A percentile compares a stretch with the other conserved stretches of the same genome.
phyloP scores from a whole-genome alignment of 768 basidiomycete species.

The Arthromyces matolae region DNA sequence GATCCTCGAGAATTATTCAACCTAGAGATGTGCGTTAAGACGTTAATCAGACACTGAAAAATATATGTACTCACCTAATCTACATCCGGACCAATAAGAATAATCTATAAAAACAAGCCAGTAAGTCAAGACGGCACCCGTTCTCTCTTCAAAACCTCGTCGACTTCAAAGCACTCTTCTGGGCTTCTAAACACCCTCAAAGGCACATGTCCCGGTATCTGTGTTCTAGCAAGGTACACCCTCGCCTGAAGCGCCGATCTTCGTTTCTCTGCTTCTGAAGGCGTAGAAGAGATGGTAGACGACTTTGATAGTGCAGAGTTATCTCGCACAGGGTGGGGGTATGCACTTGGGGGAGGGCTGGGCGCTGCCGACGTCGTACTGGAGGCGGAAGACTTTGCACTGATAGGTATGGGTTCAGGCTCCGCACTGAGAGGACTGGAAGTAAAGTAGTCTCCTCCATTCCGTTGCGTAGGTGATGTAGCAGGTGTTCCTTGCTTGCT shows the following conservation, averaged over 20 bases:
- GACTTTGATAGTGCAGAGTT: conserved; percentile 9
- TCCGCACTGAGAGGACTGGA: conserved; percentile 19
- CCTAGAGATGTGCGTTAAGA: background rate
- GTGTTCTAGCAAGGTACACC: conserved; percentile 56
- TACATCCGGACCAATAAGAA: background rate
- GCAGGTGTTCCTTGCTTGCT: background rate
- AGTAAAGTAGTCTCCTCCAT: conserved; percentile 18
- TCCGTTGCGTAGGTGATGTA: background rate
- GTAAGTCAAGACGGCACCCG: background rate
- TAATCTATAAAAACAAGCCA: no score
- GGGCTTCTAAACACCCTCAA: conserved; percentile 69
- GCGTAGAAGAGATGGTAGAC: conserved; percentile 8
- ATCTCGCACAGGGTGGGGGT: background rate
- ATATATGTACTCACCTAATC: background rate
- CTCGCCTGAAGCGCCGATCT: conserved; percentile 58
- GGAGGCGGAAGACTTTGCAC: background rate
- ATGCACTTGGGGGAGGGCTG: background rate
- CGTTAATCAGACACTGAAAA: background rate
- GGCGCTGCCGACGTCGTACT: background rate
- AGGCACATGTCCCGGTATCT: conserved; percentile 53
- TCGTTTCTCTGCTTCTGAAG: conserved; percentile 49
- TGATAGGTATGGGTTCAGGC: conserved; percentile 17
- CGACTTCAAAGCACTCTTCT: conserved; percentile 64
- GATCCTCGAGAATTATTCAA: no score
- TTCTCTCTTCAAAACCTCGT: conserved; percentile 35